These are phyloP conservation scores for Vaccinium vitisidaea DNA, from an alignment of 148 eudicot species.

Conservation along the genomic window DNA sequence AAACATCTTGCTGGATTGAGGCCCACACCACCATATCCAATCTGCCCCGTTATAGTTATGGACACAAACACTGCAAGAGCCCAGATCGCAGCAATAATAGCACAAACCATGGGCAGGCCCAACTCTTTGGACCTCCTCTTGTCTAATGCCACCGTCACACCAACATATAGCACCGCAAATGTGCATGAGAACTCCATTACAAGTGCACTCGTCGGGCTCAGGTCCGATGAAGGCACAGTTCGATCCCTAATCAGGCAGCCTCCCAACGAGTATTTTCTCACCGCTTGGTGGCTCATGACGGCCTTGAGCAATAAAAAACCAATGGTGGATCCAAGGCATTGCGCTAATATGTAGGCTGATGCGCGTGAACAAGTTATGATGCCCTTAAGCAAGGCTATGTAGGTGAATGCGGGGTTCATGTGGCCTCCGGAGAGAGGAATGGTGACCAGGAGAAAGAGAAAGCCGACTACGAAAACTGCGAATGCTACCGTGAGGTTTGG, in stretches of 20 bases:
- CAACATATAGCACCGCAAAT: slow-evolving; percentile 1
- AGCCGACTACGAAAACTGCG: slow-evolving; percentile 2
- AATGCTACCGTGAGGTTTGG: background rate
- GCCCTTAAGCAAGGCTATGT: too few species aligned
- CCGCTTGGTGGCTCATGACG: too few species aligned
- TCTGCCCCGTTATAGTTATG: slow-evolving; percentile 9
- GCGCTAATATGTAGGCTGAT: too few species aligned
- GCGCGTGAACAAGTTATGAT: too few species aligned
- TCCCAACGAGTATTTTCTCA: background rate
- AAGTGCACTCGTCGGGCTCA: background rate
- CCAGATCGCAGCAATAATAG: too few species aligned
- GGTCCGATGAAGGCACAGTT: background rate
- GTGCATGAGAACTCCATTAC: slow-evolving; percentile 1
- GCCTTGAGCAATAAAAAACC: too few species aligned
- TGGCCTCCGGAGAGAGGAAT: background rate
- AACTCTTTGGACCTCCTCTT: too few species aligned
- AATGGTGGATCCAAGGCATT: too few species aligned
- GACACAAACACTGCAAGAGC: slow-evolving; percentile 10
- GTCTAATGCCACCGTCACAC: background rate
- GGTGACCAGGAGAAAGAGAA: slow-evolving; percentile 13
- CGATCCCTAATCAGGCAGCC: background rate
- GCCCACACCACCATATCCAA: background rate
- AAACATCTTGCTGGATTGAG: slow-evolving; percentile 5
- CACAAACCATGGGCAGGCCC: too few species aligned
- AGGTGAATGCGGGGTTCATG: too few species aligned